Conservation (phyloP, 2,329 filamentous ascomycete species). For the Lachnellula cervina region DNA sequence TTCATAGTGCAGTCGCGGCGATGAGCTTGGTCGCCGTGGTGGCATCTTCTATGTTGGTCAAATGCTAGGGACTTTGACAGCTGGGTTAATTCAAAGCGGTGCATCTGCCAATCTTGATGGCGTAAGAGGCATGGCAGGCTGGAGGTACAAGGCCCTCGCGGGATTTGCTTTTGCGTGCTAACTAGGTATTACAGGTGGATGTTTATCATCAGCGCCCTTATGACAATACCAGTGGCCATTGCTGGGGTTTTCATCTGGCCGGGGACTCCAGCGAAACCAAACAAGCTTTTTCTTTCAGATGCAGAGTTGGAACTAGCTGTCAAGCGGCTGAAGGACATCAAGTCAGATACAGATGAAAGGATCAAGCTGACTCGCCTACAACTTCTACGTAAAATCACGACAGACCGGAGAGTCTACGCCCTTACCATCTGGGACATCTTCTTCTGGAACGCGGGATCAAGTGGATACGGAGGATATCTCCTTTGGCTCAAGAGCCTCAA, state of each 20-base stretch:
- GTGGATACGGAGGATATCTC: conserved; percentile 45
- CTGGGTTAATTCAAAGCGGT: conserved; percentile 23
- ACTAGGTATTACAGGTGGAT: conserved; percentile 50
- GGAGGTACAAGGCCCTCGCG: conserved; percentile 24
- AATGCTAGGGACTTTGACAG: conserved; percentile 24
- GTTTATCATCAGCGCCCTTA: conserved; percentile 49
- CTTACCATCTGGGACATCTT: conserved; percentile 47
- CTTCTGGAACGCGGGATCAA: conserved; percentile 53
- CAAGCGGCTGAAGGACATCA: conserved; percentile 39
- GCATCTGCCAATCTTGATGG: conserved; percentile 19
- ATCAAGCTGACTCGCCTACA: conserved; percentile 42
- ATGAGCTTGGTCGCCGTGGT: conserved; percentile 26
- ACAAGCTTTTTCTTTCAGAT: conserved; percentile 41
- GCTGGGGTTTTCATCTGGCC: conserved; percentile 48
- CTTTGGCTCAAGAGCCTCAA: conserved; percentile 54
- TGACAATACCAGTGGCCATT: conserved; percentile 51
- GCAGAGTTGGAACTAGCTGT: conserved; percentile 43
- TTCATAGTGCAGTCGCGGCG: conserved; percentile 14
- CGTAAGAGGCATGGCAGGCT: conserved; percentile 27
- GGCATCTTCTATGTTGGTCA: conserved; percentile 25
- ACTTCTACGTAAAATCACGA: conserved; percentile 35
- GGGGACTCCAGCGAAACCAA: conserved; percentile 46
- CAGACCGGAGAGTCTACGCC: conserved; percentile 45
- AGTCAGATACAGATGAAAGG: conserved; percentile 47
- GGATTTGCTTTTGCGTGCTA: conserved; percentile 18